Evolutionary conservation across 306 rosid species (phyloP).

Genomic region (Hippophae rhamnoides): DNA sequence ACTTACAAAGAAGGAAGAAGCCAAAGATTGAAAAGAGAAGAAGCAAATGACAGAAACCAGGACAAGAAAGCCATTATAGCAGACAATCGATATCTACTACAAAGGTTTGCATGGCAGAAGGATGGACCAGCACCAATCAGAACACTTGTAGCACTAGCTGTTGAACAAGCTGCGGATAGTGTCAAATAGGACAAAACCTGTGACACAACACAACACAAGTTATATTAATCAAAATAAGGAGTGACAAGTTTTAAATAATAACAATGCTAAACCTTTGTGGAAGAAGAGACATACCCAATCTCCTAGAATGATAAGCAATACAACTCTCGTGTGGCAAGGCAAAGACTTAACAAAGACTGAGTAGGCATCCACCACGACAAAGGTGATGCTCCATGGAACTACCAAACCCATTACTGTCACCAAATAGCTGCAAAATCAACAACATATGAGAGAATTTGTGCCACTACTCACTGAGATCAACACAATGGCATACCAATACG

Average conservation of each 20-base stretch:
- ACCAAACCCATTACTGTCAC: constrained; percentile 87
- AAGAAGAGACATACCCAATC: constrained; percentile 51
- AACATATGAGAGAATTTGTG: constrained; percentile 2
- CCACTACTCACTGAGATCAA: constrained; percentile 4
- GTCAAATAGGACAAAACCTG: constrained; percentile 68
- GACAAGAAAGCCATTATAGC: constrained; percentile 85
- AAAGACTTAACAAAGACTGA: constrained; percentile 49
- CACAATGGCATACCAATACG: background rate
- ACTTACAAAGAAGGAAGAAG: constrained; percentile 50
- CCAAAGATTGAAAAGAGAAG: constrained; percentile 81
- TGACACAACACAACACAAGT: constrained; percentile 7
- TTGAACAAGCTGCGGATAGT: constrained; percentile 73
- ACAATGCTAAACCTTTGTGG: background rate
- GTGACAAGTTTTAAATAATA: background rate
- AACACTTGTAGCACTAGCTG: constrained; percentile 55
- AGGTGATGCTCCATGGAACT: constrained; percentile 81
- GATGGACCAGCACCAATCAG: constrained; percentile 29
- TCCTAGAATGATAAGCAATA: constrained; percentile 44
- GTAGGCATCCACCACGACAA: constrained; percentile 68
- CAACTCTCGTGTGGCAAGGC: constrained; percentile 47
- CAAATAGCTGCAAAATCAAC: constrained; percentile 56
- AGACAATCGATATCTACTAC: constrained; percentile 68
- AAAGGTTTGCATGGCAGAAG: constrained; percentile 44
- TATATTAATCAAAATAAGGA: background rate
- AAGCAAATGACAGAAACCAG: constrained; percentile 64